Base-by-base conservation (phyloP, 1,284 basidiomycete species). In the Chalciporus sp. region DNA sequence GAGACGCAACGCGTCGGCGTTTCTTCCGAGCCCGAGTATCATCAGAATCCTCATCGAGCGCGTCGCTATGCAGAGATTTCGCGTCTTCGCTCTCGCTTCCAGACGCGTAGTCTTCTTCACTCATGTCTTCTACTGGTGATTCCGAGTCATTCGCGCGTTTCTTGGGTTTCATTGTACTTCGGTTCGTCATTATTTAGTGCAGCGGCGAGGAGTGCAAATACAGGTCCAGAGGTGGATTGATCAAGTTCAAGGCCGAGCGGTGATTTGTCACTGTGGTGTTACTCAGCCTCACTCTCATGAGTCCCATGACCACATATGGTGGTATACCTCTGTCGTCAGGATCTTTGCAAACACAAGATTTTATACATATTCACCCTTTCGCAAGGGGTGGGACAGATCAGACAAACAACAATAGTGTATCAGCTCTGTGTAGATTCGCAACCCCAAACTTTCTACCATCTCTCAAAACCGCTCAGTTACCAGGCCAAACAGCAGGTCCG, bases 21-120 rank as follows among this genome's bases (percentile, higher is more conserved):
- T 58, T 67, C 44, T 49, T 64, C 29, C 6, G 57, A 5, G 33
- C 20, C 39, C 39, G 14, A 2, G n/a, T 20, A n/a, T 52, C 35
- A 44, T 59, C 61, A 37, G 53, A 53, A 42, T 73, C 72, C 17
- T 78, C 76, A 56, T 83, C 81, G 43, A 83, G 66, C 43, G 76
- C 78, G 62, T 83, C 80, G 56, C 81, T 83, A 57, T 81, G 65
- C 7, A 71, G 27, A 17, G 68, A 68, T 20, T 40, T 31, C n/a
- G 51, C 42, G 42, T 59, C 58, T 40, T 58, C 54, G 20, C 40
- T 31, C 43, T 59, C 55, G 20, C 47, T 58, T 40, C 16, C 52
- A 19, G 52, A 56, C 31, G 50, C 40, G 26, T 47, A 27, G 33
- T 51, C 58, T 26, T 56, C 60, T 20, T 53, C 62, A 43, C 44